Base-by-base conservation (phyloP, 257 asterid genomes). In the Petunia secreta region DNA sequence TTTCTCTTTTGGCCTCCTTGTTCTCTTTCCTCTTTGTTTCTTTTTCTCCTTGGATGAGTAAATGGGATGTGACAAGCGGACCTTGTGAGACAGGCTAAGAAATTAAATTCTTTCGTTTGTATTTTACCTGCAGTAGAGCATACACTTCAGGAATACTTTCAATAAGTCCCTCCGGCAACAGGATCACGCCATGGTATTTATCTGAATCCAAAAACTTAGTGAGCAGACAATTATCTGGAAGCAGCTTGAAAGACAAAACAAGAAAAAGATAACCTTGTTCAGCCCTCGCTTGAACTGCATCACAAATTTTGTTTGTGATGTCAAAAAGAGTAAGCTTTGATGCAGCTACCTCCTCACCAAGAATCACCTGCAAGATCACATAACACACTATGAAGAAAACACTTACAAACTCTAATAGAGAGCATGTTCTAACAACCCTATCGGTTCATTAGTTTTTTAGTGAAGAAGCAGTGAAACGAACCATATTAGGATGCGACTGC, bases 401-500 rank as follows among this genome's bases (percentile, higher is more conserved):
- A 4, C 62, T 71, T 48, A 13, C 62, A 48, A 71, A 60, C 50
- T 71, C 77, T 71, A 34, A 48, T 34, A 39, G 11, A 52, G 57
- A 65, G 25, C 25, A 65, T 65, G 16, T 14, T 34, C 36, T 39
- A 65, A 71, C 62, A 48, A 60, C 62, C 48, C 3, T 5, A 48
- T 50, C 8, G 34, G 34, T 48, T 50, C 60, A 71, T 34, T 71
- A 71, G 46, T 71, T 48, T 50, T 71, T 13, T n/a, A 11, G 77
- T 48, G 14, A 71, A 71, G 14, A 71, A 71, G 62, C 34, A 1
- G 6, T 48, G 59, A 55, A 63, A 83, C 91, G 55, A 75, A 95
- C 99, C 99, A 95, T 91, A 86, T 95, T 95, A 81, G 98, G 97
- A 85, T 96, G 98, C 2, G 99, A 94, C 75, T 96, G 99, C 63